A percentile compares a stretch with the other conserved stretches of the same genome.
Evolutionary conservation across 768 basidiomycete species (phyloP).

Genomic region (Russula abietina): DNA sequence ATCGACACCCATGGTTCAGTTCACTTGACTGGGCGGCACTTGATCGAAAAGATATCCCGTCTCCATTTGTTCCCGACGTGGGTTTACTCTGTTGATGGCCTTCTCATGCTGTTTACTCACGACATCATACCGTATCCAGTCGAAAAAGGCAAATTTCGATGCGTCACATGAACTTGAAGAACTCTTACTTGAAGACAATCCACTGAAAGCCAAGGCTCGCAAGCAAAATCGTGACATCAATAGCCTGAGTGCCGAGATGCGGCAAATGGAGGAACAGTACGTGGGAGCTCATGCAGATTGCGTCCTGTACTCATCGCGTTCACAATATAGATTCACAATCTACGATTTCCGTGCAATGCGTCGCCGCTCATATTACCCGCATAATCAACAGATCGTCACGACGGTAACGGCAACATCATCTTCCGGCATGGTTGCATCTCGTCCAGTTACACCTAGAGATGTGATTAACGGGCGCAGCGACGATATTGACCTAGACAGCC

Average conservation of each 20-base stretch:
- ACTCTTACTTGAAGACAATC: conserved; percentile 91
- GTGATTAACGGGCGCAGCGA: conserved; percentile 18
- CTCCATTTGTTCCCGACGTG: conserved; percentile 90
- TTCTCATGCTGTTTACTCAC: conserved; percentile 18
- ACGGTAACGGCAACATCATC: conserved; percentile 73
- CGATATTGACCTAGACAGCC: conserved; percentile 13
- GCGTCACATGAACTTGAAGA: conserved; percentile 98
- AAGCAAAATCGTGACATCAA: conserved; percentile 82
- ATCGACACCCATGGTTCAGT: conserved; percentile 79
- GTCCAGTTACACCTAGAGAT: conserved; percentile 58
- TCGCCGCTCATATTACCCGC: conserved; percentile 85
- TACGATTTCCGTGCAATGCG: conserved; percentile 93
- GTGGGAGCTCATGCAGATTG: conserved; percentile 26
- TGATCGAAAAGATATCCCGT: conserved; percentile 63
- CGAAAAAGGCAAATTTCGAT: conserved; percentile 99
- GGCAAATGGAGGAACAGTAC: conserved; percentile 98
- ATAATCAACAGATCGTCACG: conserved; percentile 58
- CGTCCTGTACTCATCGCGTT: background rate
- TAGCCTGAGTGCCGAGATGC: conserved; percentile 83
- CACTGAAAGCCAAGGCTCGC: conserved; percentile 87
- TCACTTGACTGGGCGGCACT: conserved; percentile 86
- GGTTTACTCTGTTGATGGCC: conserved; percentile 28
- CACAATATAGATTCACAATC: conserved; percentile 66
- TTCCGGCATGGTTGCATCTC: conserved; percentile 62
- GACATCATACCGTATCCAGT: conserved; percentile 41